Base-by-base conservation (phyloP, 2,329 filamentous ascomycete species). In the Colletotrichum simmondsii region DNA sequence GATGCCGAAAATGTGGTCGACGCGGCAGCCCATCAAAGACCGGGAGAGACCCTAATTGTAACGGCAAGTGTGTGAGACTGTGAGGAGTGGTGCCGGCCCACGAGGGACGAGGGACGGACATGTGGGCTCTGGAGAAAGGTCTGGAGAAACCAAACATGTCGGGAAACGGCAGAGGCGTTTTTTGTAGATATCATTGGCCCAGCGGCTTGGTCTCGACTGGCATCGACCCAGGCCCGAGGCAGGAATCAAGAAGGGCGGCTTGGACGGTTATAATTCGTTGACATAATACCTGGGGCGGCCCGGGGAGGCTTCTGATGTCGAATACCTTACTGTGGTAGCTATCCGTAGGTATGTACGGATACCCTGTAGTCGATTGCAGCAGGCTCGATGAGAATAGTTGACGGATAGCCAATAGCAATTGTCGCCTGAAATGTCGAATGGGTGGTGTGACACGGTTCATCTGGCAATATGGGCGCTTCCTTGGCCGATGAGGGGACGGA, bases 31-130 rank as follows among this genome's bases (percentile, higher is more conserved):
- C 65, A 60, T 72, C 69, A 69, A 59, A 53, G 53, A 37, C 26
- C 53, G 59, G 65, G 6, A 42, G 46, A 26, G 10, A 58, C 8
- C 26, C 30, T 4, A 14, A n/a, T 64, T 69, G 69, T 68, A 46
- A 72, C 69, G 53, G 46, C 52, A 59, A 64, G 32, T 64, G 65
- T 68, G 54, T 59, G 69, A 69, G 52, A 59, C 37, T 68, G 59
- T 59, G 69, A 69, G 52, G 58, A 46, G 42, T 19, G 37, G 59
- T 42, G 8, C 59, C 6, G 14, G 59, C 19, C 24, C 37, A 24
- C 8, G 42, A 49, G 60, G 26, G 19, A 24, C 8, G 42, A 49
- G 60, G 26, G 19, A 24, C 7, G 42, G 22, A 10, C 7, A 30
- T 16, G 60, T 22, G 22, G 4, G 22, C 28, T 24, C 28, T 63